A percentile compares a stretch with the other conserved stretches of the same genome.
These are phyloP conservation scores for Penicillium brasilianum DNA, from an alignment of 2,329 filamentous ascomycete genomes.

Conservation along the genomic window DNA sequence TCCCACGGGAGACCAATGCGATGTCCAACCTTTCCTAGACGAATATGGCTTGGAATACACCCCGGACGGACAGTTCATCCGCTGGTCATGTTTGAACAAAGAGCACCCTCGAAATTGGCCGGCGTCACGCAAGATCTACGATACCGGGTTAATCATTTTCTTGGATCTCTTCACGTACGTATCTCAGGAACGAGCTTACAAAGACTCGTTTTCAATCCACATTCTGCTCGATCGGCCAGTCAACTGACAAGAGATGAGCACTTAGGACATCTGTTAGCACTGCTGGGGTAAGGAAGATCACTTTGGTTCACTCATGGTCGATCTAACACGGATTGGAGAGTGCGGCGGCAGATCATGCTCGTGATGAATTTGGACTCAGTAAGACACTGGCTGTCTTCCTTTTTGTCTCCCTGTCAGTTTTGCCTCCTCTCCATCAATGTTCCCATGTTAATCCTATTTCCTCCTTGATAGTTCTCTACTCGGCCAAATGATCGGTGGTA, in stretches of 20 bases:
- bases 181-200: not conserved
- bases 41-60: slow-evolving; percentile 15
- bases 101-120: slow-evolving; percentile 20
- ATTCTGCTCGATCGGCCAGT: not conserved
- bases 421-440: not conserved
- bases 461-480: slow-evolving; percentile 6
- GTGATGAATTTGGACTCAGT: slow-evolving; percentile 11
- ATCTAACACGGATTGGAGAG: slow-evolving; percentile 7
- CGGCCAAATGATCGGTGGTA: slow-evolving; percentile 35
- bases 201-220: not conserved
- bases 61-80: slow-evolving; percentile 14
- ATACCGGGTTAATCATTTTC: slow-evolving; percentile 18
- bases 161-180: slow-evolving; percentile 19
- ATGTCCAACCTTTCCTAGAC: slow-evolving; percentile 7
- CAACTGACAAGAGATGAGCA: not conserved
- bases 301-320: not conserved
- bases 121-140: slow-evolving; percentile 16
- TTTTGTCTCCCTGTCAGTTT: slow-evolving; percentile 19
- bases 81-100: slow-evolving; percentile 18
- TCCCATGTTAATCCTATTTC: not conserved
- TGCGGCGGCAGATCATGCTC: slow-evolving; percentile 15
- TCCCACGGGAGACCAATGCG: not conserved
- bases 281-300: slow-evolving; percentile 10
- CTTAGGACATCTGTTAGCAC: slow-evolving; percentile 19
- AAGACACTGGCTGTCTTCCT: slow-evolving; percentile 15